Evolutionary conservation across 2,329 filamentous ascomycete genomes (phyloP).

Genomic region (Colletotrichum sp.): DNA sequence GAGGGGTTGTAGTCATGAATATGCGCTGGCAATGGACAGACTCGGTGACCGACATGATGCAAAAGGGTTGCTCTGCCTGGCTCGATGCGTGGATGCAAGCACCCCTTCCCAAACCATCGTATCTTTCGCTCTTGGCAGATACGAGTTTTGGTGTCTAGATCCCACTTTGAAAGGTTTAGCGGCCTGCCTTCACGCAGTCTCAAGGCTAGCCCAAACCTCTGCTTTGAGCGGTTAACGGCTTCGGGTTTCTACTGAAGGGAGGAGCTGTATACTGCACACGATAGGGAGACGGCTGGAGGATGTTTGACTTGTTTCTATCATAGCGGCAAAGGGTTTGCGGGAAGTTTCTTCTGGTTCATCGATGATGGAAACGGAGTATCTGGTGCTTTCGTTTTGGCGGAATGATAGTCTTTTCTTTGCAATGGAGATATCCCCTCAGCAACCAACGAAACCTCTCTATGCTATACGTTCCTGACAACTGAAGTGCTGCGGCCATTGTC

Average conservation of each 20-base stretch:
- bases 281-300: neutral
- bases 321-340: neutral
- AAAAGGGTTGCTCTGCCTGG: neutral
- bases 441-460: neutral
- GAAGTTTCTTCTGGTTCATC: neutral
- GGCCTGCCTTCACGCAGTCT: neutral
- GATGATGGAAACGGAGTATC: neutral
- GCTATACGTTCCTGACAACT: neutral
- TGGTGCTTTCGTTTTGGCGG: neutral
- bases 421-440: neutral
- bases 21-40: neutral
- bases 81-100: neutral
- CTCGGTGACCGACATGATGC: neutral
- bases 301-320: neutral
- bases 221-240: neutral
- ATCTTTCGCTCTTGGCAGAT: neutral
- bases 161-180: neutral
- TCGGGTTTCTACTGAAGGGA: neutral
- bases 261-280: neutral
- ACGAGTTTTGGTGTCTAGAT: neutral
- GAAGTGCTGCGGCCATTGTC: neutral
- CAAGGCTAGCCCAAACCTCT: neutral
- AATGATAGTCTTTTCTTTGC: neutral
- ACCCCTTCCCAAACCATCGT: neutral
- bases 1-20: neutral